A percentile compares a stretch with the other conserved stretches of the same genome.
phyloP scores from a whole-genome alignment of 345 rosid genomes.

The Psidium guajava region DNA sequence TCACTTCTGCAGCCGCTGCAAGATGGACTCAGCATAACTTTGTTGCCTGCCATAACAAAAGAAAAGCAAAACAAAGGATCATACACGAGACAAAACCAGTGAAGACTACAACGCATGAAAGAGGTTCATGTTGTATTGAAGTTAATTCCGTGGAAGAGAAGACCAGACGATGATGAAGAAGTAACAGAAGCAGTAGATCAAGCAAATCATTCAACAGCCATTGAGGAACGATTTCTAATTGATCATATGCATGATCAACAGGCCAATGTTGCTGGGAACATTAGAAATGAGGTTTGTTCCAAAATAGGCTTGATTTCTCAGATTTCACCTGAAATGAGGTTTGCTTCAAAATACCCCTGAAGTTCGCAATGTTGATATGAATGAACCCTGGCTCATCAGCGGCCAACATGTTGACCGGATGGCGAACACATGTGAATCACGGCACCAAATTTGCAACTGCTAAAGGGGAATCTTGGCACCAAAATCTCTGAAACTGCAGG shows the following conservation, averaged over 20 bases:
- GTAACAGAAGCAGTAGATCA: background rate
- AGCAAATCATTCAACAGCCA: background rate
- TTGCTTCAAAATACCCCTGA: background rate
- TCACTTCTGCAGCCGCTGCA: conserved; percentile 59
- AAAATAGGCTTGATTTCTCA: background rate
- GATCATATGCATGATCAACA: background rate
- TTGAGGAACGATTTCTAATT: background rate
- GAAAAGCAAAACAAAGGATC: background rate
- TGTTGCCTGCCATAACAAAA: conserved; percentile 53
- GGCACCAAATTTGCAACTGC: background rate
- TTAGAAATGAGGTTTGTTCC: background rate
- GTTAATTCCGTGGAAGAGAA: background rate
- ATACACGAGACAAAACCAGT: background rate
- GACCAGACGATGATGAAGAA: background rate
- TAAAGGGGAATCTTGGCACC: background rate
- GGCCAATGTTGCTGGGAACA: background rate
- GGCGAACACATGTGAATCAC: background rate
- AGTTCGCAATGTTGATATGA: background rate
- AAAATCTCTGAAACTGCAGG: background rate
- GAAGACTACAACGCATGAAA: background rate
- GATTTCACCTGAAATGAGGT: background rate
- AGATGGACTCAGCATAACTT: conserved; percentile 75
- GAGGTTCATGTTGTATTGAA: background rate
- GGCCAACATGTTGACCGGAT: background rate
- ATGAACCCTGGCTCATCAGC: background rate